phyloP scores from a whole-genome alignment of 2,329 filamentous ascomycete species.

The Beauveria sp. region DNA sequence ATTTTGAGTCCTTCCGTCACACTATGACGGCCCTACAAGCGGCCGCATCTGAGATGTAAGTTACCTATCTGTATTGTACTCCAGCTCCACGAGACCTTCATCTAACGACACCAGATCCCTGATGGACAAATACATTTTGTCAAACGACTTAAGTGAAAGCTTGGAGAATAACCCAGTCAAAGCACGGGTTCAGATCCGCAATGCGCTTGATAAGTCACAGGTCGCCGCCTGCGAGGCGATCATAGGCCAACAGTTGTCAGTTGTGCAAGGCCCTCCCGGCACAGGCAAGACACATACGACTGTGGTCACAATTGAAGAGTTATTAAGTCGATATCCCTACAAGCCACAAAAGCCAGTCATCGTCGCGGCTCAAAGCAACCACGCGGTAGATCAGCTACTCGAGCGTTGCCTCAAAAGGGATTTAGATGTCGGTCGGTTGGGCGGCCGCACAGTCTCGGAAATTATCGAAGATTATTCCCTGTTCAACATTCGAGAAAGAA shows the following conservation, averaged over 20 bases:
- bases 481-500: conserved; percentile 46
- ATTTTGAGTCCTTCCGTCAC: conserved; percentile 70
- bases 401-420: conserved; percentile 42
- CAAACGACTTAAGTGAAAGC: neutral
- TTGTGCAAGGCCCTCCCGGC: conserved; percentile 76
- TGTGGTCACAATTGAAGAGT: conserved; percentile 51
- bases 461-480: conserved; percentile 60
- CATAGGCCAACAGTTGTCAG: conserved; percentile 61
- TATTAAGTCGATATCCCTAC: conserved; percentile 39
- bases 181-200: conserved; percentile 15
- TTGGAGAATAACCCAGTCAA: conserved; percentile 17
- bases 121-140: neutral
- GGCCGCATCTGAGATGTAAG: conserved; percentile 36
- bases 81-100: neutral
- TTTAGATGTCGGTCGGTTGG: conserved; percentile 41
- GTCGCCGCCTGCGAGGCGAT: conserved; percentile 60
- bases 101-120: neutral
- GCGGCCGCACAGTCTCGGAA: conserved; percentile 59
- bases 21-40: conserved; percentile 63
- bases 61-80: conserved; percentile 19
- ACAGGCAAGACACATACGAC: conserved; percentile 76
- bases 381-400: conserved; percentile 79
- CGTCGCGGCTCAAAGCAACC: conserved; percentile 81
- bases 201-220: conserved; percentile 61
- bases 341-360: conserved; percentile 53